Conservation (phyloP, 2,329 filamentous ascomycete genomes). For the Nemania serpens region DNA sequence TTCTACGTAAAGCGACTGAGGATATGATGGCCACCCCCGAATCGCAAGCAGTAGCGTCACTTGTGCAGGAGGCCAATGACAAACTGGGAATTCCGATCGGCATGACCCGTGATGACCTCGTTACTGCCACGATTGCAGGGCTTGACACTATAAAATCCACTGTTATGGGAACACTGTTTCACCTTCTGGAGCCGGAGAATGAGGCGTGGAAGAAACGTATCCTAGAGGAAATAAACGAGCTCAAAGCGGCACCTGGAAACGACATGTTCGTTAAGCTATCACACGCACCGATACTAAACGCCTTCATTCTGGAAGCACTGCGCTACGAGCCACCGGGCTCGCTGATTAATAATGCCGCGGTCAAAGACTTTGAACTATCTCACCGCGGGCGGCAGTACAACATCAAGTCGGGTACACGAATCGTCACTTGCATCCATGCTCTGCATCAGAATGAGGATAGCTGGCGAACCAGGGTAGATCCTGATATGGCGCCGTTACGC, state of each 20-base stretch:
- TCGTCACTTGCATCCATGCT: slow-evolving; percentile 8
- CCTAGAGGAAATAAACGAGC: slow-evolving; percentile 3
- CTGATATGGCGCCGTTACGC: slow-evolving; percentile 1
- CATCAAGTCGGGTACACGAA: slow-evolving; percentile 4
- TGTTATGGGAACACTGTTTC: slow-evolving; percentile 1
- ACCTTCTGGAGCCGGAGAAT: slow-evolving; percentile 3
- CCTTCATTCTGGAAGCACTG: slow-evolving; percentile 1
- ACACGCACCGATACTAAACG: background rate
- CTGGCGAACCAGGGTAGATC: background rate
- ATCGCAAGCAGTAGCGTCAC: background rate
- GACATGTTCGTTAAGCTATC: slow-evolving; percentile 5
- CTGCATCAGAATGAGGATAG: slow-evolving; percentile 8
- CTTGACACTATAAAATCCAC: slow-evolving; percentile 6
- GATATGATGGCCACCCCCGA: slow-evolving; percentile 1
- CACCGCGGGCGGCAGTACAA: slow-evolving; percentile 1
- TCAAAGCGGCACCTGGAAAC: background rate
- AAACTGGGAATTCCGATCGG: background rate
- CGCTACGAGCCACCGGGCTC: slow-evolving; percentile 8
- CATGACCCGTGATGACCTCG: slow-evolving; percentile 6
- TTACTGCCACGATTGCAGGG: slow-evolving; percentile 3
- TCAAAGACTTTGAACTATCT: background rate
- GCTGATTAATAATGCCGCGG: background rate
- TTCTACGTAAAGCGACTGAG: background rate
- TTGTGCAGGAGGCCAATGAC: slow-evolving; percentile 4
- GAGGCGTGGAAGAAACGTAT: background rate